Conservation (phyloP, 176 grass and related monocot species). For the Aegilops bicornis region DNA sequence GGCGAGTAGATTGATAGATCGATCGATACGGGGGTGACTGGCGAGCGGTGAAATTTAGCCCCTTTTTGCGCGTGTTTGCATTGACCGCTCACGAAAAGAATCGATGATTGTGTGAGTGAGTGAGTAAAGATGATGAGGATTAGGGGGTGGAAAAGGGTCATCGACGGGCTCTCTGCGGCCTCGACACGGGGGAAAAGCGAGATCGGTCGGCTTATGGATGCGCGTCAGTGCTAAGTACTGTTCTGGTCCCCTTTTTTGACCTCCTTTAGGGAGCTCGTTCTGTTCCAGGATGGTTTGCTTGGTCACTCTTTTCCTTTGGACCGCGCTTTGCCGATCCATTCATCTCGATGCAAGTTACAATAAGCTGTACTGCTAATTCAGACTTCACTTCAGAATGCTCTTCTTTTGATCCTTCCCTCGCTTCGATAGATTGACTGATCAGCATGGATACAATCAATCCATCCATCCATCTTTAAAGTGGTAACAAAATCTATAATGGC, state of each 20-base stretch:
- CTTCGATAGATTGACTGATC: background rate
- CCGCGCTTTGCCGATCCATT: slow-evolving; percentile 36
- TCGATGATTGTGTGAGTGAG: no score
- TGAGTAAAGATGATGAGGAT: slow-evolving; percentile 21
- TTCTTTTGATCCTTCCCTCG: background rate
- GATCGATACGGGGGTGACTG: slow-evolving; percentile 3
- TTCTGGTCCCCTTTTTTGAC: slow-evolving; percentile 26
- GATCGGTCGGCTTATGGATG: slow-evolving; percentile 11
- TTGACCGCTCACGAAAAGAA: slow-evolving; percentile 23
- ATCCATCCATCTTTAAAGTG: background rate
- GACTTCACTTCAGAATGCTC: background rate
- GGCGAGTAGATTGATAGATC: background rate
- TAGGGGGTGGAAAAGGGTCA: slow-evolving; percentile 2
- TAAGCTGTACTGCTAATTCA: background rate
- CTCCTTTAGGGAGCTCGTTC: slow-evolving; percentile 35
- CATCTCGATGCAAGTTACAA: slow-evolving; percentile 12
- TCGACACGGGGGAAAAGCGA: slow-evolving; percentile 17
- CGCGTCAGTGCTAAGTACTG: slow-evolving; percentile 32
- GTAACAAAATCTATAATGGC: background rate
- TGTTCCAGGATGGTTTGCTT: slow-evolving; percentile 30
- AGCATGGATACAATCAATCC: background rate
- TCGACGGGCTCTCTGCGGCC: slow-evolving; percentile 1
- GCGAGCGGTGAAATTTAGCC: background rate
- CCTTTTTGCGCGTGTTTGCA: slow-evolving; percentile 6
- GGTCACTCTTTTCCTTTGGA: slow-evolving; percentile 45